Evolutionary conservation across 371 early-diverging fungal genomes (phyloP), one percentile per base, ranked within the genome.

Genomic region (Syncephalis fuscata): DNA sequence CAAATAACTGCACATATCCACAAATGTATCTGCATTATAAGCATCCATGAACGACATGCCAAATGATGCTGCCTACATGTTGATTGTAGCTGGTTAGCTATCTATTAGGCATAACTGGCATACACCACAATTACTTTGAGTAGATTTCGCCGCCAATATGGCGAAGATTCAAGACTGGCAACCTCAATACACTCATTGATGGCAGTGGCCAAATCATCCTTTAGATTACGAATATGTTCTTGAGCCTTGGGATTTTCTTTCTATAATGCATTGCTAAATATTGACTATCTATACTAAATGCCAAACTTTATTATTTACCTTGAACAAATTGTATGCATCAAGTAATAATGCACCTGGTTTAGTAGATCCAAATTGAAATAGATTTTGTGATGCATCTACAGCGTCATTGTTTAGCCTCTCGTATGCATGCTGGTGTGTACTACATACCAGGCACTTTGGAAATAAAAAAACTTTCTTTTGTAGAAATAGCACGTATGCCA

Each of bases 321-420:
- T 83, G 55, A 89, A 88, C 54, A 82, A 78, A 49, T 93, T 92
- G 24, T 80, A 64, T 0, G 96, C 94, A 61, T 97, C 98, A 53
- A 71, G 94, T 32, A 97, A 64, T 65, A 95, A 78, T 5, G 98
- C 95, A 1, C 90, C 82, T 15, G 96, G 82, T 9, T 82, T 73
- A 1, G 94, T 92, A 4, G 95, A 93, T 2, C 98, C 98, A 50
- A 91, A 85, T 55, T 80, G 82, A 58, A 94, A 95, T 27, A 94
- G 78, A 22, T 74, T 76, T 47, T 83, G 84, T 0, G 82, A 80
- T 0, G 80, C 74, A 40, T 74, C 85, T 83, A 48, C 41, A 38
- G 7, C 9, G 39, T 20, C 24, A 49, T 27, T 9, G 16, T 25
- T 39, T 19, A 54, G 22, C 19, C 9, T 46, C 11, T 24, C 20